Evolutionary conservation across 2,329 filamentous ascomycete species (phyloP).

Genomic region (Colletotrichum kahawae): DNA sequence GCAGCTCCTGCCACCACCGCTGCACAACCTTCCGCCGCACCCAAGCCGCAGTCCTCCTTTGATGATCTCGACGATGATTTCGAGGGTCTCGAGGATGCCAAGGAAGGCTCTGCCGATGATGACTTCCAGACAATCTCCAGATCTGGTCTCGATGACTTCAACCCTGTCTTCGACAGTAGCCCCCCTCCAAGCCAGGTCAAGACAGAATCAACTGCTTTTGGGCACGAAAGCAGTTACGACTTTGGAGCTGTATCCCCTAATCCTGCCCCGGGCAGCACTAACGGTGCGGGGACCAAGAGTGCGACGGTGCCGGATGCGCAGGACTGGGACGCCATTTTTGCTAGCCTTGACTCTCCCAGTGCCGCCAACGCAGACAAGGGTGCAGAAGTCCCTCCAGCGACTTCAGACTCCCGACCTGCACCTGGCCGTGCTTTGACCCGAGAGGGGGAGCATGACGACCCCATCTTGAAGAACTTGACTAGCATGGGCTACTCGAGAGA

Average conservation of each 20-base stretch:
- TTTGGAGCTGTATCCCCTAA: conserved; percentile 53
- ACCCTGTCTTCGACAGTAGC: conserved; percentile 79
- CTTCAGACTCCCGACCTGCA: conserved; percentile 27
- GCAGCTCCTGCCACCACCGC: conserved; percentile 28
- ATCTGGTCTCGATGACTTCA: conserved; percentile 78
- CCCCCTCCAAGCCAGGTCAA: conserved; percentile 59
- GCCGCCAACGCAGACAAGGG: conserved; percentile 24
- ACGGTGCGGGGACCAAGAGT: conserved; percentile 38
- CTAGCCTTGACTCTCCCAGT: conserved; percentile 69
- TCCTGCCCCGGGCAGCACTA: conserved; percentile 37
- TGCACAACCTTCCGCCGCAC: conserved; percentile 9
- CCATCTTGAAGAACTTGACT: conserved; percentile 87
- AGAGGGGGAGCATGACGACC: conserved; percentile 84
- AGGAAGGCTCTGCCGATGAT: conserved; percentile 79
- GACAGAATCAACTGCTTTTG: conserved; percentile 58
- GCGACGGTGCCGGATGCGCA: conserved; percentile 57
- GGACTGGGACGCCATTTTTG: conserved; percentile 97
- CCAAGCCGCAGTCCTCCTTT: conserved; percentile 58
- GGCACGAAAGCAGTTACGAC: conserved; percentile 63
- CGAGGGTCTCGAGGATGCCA: conserved; percentile 82
- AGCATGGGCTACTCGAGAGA: conserved; percentile 84
- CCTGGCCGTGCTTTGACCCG: conserved; percentile 72
- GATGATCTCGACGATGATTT: conserved; percentile 83
- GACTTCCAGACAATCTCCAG: conserved; percentile 79
- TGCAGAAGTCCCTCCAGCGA: conserved; percentile 9